Evolutionary conservation across 352 stramenopile species (phyloP), one percentile per base, ranked within the genome.

Genomic region (Pythium periplocum): DNA sequence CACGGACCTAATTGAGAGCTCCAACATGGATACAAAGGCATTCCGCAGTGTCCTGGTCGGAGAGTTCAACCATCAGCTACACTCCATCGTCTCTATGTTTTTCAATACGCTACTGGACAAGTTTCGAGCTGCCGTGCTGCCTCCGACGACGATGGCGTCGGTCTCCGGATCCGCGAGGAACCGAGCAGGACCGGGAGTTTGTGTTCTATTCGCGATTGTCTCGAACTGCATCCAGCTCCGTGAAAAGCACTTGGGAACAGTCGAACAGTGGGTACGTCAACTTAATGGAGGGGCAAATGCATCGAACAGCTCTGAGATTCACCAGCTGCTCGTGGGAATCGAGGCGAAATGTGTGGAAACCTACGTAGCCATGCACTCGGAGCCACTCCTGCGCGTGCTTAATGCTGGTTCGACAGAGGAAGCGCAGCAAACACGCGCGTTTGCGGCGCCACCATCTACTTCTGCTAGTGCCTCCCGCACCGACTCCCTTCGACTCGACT

Each of bases 161-260:
- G 45, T 73, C 41, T 38, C 51, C 41, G 50, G 57, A 1, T 66
- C 57, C 10, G 45, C 42, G 2, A 66, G 59, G 3, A 59, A 65
- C 30, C 59, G 48, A 2, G 62, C 59, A 40, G 76, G 68, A 2
- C 70, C 69, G 26, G 64, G 64, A 11, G 75, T 82, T 0, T 86
- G 71, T 35, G 74, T 87, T 32, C 59, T 88, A 42, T 82, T 90
- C 31, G 70, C 73, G 12, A 72, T 90, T 48, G 75, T 88, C 7
- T 75, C 78, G 38, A 88, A 87, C 49, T 88, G 80, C 53, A 73
- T 88, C 33, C 69, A 88, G 48, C 48, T 90, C n/a, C 73, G 80
- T 3, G 74, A 86, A 33, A 75, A 73, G 35, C 75, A 70, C 42
- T 50, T 88, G 6, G 46, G 55, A 7, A 71, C 54, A 4, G 65